Percentiles rank a stretch among this genome's conserved stretches.
Evolutionary conservation across 768 basidiomycete species (phyloP).

Genomic region (Hericium erinaceus): DNA sequence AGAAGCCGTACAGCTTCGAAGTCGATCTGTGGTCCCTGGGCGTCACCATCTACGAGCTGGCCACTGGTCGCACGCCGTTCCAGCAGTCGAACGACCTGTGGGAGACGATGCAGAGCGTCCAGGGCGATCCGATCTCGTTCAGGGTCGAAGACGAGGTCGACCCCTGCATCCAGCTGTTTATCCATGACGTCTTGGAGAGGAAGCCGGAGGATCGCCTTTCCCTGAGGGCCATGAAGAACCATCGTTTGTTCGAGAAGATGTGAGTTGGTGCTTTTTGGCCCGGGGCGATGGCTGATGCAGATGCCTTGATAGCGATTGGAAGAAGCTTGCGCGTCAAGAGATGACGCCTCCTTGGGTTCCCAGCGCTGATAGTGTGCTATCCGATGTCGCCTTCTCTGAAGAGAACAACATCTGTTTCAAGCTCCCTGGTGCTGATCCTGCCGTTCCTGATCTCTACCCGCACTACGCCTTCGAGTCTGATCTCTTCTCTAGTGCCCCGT

Average conservation of each 20-base stretch:
- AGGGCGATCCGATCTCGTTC: neutral
- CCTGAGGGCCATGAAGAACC: neutral
- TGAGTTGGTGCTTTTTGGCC: neutral
- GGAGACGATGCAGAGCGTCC: neutral
- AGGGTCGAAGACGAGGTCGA: neutral
- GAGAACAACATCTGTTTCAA: neutral
- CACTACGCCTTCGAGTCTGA: neutral
- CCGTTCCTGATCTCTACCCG: neutral
- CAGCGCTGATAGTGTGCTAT: neutral
- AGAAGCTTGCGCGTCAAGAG: neutral
- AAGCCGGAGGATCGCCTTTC: neutral
- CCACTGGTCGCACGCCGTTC: conserved; percentile 22
- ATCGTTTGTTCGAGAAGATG: neutral
- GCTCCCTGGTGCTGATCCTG: neutral
- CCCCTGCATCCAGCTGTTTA: neutral
- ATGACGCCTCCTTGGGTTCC: neutral
- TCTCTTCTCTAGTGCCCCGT: neutral
- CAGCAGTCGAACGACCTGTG: neutral
- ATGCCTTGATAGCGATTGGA: neutral
- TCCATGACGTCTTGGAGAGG: neutral
- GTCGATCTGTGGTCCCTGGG: conserved; percentile 98
- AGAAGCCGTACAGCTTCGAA: conserved; percentile 2
- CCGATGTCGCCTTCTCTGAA: neutral
- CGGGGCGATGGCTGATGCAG: neutral
- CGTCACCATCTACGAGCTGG: conserved; percentile 86